Conservation (phyloP, 2,329 filamentous ascomycete species). For the Simplicillium sp. region DNA sequence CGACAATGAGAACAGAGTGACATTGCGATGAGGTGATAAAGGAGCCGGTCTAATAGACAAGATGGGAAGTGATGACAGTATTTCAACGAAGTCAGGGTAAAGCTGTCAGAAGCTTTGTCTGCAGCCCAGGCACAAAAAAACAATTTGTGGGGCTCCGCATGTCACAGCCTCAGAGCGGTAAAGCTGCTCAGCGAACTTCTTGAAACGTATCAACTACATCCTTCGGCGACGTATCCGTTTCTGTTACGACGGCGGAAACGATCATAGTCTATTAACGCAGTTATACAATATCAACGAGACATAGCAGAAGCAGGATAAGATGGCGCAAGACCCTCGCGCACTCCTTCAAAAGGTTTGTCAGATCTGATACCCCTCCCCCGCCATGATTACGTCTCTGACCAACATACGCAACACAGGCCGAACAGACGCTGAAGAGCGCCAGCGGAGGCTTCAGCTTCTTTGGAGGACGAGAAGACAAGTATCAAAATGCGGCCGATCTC, state of each 20-base stretch:
- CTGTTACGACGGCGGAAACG: too few relatives aligned
- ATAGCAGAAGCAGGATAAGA: neutral
- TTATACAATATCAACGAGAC: too few relatives aligned
- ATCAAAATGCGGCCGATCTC: slow-evolving; percentile 78
- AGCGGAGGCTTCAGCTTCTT: slow-evolving; percentile 82
- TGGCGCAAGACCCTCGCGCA: slow-evolving; percentile 66
- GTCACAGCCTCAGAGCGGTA: too few relatives aligned
- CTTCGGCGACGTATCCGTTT: too few relatives aligned
- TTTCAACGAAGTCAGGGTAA: neutral
- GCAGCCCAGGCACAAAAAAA: too few relatives aligned
- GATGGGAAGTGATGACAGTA: neutral
- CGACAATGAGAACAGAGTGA: slow-evolving; percentile 20
- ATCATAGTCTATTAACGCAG: too few relatives aligned
- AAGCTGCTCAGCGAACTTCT: too few relatives aligned
- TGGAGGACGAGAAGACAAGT: slow-evolving; percentile 78
- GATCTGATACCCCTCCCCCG: slow-evolving; percentile 16
- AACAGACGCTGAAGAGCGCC: slow-evolving; percentile 69
- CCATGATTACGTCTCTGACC: slow-evolving; percentile 7
- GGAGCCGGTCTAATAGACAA: too few relatives aligned
- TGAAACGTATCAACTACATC: too few relatives aligned
- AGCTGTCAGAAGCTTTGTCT: neutral
- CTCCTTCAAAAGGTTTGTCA: slow-evolving; percentile 63
- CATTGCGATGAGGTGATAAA: slow-evolving; percentile 14
- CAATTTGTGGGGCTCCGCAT: too few relatives aligned
- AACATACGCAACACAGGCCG: slow-evolving; percentile 51